These are phyloP conservation scores for Geranium incanum DNA, from an alignment of 441 rosid species.

Conservation along the genomic window DNA sequence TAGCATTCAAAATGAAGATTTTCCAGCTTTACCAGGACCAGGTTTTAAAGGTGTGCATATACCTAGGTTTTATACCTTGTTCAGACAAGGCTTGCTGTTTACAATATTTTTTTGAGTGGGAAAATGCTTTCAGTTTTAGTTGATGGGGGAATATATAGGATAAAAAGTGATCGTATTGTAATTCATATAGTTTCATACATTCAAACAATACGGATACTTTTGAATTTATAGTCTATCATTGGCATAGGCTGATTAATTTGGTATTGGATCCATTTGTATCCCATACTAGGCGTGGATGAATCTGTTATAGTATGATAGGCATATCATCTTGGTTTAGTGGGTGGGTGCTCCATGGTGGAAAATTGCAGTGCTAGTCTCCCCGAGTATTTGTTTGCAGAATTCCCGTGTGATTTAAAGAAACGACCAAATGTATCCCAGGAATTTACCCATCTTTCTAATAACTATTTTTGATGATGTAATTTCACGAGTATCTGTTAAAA, in stretches of 20 bases:
- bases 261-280: slow-evolving; percentile 3
- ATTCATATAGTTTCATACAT: background rate
- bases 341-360: background rate
- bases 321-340: background rate
- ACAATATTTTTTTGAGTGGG: background rate
- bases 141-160: background rate
- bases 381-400: background rate
- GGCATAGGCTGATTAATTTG: background rate
- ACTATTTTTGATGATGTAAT: background rate
- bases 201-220: background rate
- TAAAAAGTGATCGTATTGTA: background rate
- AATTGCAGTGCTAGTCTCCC: background rate
- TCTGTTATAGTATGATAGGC: background rate
- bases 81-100: background rate
- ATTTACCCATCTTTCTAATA: background rate
- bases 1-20: slow-evolving; percentile 98
- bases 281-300: background rate
- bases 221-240: slow-evolving; percentile 1
- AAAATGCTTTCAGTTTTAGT: background rate
- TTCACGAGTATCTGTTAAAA: background rate
- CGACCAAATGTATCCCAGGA: background rate
- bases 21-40: slow-evolving; percentile 76
- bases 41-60: slow-evolving; percentile 74
- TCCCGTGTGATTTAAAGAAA: background rate
- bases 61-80: slow-evolving; percentile 1